phyloP scores from a whole-genome alignment of 2,329 filamentous ascomycete species.

The Chalaropsis ovoidea region DNA sequence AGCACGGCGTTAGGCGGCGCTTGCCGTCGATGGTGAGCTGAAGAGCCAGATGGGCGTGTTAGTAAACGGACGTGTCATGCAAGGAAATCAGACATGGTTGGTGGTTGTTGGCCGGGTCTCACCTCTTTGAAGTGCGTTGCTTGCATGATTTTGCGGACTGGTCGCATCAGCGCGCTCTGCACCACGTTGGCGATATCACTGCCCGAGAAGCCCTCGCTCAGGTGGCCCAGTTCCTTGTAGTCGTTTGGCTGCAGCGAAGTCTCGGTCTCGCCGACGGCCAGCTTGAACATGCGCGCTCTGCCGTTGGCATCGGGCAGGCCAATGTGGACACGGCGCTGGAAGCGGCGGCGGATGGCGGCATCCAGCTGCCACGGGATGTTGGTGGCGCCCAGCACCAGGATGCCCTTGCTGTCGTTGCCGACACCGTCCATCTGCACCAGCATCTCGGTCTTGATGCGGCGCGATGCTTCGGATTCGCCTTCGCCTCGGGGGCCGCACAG shows the following conservation, averaged over 20 bases:
- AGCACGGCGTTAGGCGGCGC: conserved; percentile 76
- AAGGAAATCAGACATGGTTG: no score
- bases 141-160: conserved; percentile 89
- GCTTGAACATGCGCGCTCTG: conserved; percentile 87
- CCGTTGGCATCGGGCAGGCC: conserved; percentile 79
- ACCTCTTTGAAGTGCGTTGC: conserved; percentile 97
- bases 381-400: conserved; percentile 88
- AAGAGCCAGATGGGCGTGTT: conserved; percentile 6
- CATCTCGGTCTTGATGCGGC: conserved; percentile 96
- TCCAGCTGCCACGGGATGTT: conserved; percentile 99
- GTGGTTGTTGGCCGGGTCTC: conserved; percentile 29
- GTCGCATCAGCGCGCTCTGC: conserved; percentile 94
- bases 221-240: conserved; percentile 65
- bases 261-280: conserved; percentile 85
- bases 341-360: conserved; percentile 86
- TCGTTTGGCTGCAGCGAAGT: conserved; percentile 71
- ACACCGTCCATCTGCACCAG: conserved; percentile 99
- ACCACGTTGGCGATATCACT: conserved; percentile 94
- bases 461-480: conserved; percentile 93
- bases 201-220: conserved; percentile 89
- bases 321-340: conserved; percentile 94
- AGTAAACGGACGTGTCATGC: conserved; percentile 20
- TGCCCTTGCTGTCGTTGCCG: conserved; percentile 85
- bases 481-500: conserved; percentile 86
- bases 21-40: conserved; percentile 61